These are phyloP conservation scores for Venturia oleaginea DNA, from an alignment of 2,329 filamentous ascomycete genomes.

Conservation along the genomic window DNA sequence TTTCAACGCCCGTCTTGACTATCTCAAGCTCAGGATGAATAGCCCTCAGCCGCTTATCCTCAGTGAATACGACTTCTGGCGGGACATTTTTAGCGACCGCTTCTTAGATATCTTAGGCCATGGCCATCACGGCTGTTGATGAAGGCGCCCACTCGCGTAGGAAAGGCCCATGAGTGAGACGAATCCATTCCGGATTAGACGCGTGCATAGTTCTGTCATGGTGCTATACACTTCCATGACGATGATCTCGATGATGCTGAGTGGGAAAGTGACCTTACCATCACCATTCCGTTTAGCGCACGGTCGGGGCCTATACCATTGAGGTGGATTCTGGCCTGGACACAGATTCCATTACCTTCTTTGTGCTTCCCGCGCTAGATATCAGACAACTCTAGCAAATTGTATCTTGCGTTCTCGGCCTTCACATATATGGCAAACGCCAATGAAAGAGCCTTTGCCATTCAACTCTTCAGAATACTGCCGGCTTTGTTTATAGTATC, in stretches of 20 bases:
- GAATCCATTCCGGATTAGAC: slow-evolving; percentile 24
- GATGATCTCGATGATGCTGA: slow-evolving; percentile 31
- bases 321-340: neutral
- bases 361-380: neutral
- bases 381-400: neutral
- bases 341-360: neutral
- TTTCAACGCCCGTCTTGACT: neutral
- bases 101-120: neutral
- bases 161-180: neutral
- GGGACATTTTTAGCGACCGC: neutral
- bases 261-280: slow-evolving; percentile 26
- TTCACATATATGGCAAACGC: neutral
- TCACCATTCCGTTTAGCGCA: slow-evolving; percentile 19
- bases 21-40: neutral
- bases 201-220: slow-evolving; percentile 26
- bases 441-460: neutral
- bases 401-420: neutral
- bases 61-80: neutral
- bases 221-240: slow-evolving; percentile 33
- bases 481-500: neutral
- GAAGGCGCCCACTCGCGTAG: neutral
- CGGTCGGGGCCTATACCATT: neutral
- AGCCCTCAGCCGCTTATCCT: neutral
- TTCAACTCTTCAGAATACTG: neutral
- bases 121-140: neutral